Evolutionary conservation across 345 rosid species (phyloP).

Genomic region (Hibiscus trionum): DNA sequence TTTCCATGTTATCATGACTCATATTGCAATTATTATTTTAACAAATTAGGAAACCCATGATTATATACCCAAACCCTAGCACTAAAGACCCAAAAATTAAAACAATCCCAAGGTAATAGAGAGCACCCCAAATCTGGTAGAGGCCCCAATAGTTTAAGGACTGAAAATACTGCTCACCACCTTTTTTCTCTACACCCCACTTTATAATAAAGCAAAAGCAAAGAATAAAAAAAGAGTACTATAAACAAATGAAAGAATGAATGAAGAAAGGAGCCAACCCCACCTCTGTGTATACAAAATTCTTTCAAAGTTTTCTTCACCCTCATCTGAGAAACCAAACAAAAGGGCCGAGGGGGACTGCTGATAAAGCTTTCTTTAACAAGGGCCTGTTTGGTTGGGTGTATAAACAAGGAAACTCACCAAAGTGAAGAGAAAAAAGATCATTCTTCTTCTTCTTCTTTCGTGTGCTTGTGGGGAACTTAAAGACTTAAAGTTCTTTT

Average conservation of each 20-base stretch:
- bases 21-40: background rate
- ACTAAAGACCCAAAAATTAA: conserved; percentile 6
- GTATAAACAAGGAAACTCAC: conserved; percentile 34
- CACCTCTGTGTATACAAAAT: conserved; percentile 27
- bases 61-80: conserved; percentile 8
- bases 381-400: conserved; percentile 32
- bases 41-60: background rate
- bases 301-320: conserved; percentile 32
- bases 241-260: conserved; percentile 20
- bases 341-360: background rate
- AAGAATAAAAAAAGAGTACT: conserved; percentile 22
- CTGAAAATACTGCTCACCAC: conserved; percentile 29
- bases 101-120: conserved; percentile 20
- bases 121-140: conserved; percentile 26
- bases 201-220: conserved; percentile 46
- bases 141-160: conserved; percentile 16
- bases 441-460: conserved; percentile 3
- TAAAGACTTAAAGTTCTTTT: background rate
- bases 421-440: conserved; percentile 19
- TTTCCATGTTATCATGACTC: too few relatives aligned
- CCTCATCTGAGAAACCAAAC: conserved; percentile 42
- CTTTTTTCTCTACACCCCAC: conserved; percentile 37
- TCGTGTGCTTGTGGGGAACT: conserved; percentile 4
- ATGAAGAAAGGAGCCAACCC: conserved; percentile 23
- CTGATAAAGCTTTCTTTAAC: conserved; percentile 18